Conservation (phyloP, 495 filamentous ascomycete species). For the Penicillium alfredii region DNA sequence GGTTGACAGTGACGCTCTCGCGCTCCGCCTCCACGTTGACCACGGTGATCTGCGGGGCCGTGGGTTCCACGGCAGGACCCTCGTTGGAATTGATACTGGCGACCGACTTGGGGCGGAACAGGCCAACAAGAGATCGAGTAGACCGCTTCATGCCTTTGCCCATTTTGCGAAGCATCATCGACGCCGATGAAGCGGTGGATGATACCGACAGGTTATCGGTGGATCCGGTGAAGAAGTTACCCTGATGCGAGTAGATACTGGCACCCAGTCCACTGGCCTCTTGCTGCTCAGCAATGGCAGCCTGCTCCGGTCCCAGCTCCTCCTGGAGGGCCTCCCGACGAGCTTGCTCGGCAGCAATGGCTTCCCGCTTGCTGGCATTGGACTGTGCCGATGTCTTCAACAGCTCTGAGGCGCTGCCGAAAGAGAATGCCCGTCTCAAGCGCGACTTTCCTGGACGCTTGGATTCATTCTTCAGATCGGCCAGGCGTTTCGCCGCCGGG, state of each 20-base stretch:
- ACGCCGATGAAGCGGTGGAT: constrained; percentile 94
- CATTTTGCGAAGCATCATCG: constrained; percentile 99
- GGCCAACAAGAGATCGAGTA: constrained; percentile 79
- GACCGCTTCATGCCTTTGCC: constrained; percentile 94
- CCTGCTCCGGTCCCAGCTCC: constrained; percentile 76
- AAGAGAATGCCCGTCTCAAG: constrained; percentile 89
- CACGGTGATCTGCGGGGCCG: constrained; percentile 72
- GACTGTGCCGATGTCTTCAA: constrained; percentile 67
- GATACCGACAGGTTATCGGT: constrained; percentile 97
- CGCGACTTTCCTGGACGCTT: constrained; percentile 78
- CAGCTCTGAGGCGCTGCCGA: constrained; percentile 92
- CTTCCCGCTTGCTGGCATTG: constrained; percentile 48
- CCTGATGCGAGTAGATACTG: constrained; percentile 88
- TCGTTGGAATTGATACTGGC: constrained; percentile 71
- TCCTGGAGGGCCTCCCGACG: constrained; percentile 66
- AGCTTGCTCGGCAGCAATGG: constrained; percentile 54
- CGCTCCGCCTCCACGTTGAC: constrained; percentile 92
- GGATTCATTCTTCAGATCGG: constrained; percentile 69
- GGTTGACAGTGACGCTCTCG: constrained; percentile 74
- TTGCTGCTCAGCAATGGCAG: constrained; percentile 83
- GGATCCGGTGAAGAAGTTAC: constrained; percentile 79
- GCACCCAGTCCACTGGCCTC: constrained; percentile 87
- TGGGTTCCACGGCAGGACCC: constrained; percentile 51
- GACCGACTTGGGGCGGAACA: constrained; percentile 92
- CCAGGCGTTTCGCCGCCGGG: constrained; percentile 71